These are phyloP conservation scores for Nepenthes alata DNA, from an alignment of 179 eudicot genomes.

Conservation along the genomic window DNA sequence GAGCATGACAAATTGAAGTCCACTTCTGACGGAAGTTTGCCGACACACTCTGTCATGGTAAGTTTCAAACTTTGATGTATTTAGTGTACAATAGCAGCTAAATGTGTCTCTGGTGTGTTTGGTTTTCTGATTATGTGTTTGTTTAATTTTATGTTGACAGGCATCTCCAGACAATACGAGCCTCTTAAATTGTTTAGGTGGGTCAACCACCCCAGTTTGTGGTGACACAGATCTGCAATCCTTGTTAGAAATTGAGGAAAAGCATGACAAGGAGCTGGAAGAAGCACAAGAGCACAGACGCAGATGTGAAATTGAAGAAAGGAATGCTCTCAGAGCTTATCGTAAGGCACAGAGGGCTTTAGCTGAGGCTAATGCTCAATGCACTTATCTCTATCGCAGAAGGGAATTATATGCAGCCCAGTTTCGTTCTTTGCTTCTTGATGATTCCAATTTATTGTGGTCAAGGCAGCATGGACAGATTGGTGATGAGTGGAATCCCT, in stretches of 20 bases:
- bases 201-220: slow-evolving; percentile 12
- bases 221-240: slow-evolving; percentile 28
- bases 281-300: slow-evolving; percentile 65
- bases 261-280: slow-evolving; percentile 67
- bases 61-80: slow-evolving; percentile 20
- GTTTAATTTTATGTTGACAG: slow-evolving; percentile 14
- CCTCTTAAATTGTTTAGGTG: slow-evolving; percentile 15
- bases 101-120: background rate
- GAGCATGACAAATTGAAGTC: slow-evolving; percentile 16
- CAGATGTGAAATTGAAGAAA: slow-evolving; percentile 67
- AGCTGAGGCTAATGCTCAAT: slow-evolving; percentile 58
- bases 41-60: slow-evolving; percentile 17
- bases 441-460: slow-evolving; percentile 29
- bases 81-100: slow-evolving; percentile 5
- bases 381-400: slow-evolving; percentile 45
- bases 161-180: slow-evolving; percentile 23
- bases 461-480: slow-evolving; percentile 20
- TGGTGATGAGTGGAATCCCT: slow-evolving; percentile 21
- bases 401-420: slow-evolving; percentile 53
- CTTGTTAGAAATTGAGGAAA: slow-evolving; percentile 42
- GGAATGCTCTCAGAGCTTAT: slow-evolving; percentile 52
- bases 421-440: slow-evolving; percentile 37
- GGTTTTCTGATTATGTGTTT: slow-evolving; percentile 8
- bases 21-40: slow-evolving; percentile 15
- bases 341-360: slow-evolving; percentile 61